These are phyloP conservation scores for Phaeosphaeria sp. DNA, from an alignment of 2,329 filamentous ascomycete species.

Conservation along the genomic window DNA sequence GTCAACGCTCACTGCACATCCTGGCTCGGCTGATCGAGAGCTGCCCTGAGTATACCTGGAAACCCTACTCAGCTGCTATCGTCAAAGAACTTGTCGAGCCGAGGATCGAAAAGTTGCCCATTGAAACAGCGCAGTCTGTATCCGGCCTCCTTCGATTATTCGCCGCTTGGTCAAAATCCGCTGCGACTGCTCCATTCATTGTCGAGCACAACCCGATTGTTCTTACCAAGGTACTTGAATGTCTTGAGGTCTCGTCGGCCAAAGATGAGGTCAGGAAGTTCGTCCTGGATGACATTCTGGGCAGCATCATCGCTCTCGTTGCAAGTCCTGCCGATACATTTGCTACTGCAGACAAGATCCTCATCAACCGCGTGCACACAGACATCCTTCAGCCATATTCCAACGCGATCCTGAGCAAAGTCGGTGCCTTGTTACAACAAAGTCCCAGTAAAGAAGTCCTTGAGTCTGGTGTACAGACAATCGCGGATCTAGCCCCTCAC, in stretches of 20 bases:
- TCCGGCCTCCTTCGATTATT: slow-evolving; percentile 84
- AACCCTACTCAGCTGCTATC: slow-evolving; percentile 72
- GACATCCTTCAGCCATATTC: slow-evolving; percentile 70
- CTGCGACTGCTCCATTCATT: slow-evolving; percentile 73
- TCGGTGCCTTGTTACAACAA: slow-evolving; percentile 62
- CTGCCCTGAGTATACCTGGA: slow-evolving; percentile 74
- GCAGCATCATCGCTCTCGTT: slow-evolving; percentile 39
- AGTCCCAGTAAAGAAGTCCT: slow-evolving; percentile 75
- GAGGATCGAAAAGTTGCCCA: slow-evolving; percentile 76
- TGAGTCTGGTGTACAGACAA: slow-evolving; percentile 77
- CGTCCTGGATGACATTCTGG: slow-evolving; percentile 77
- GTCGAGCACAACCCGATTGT: slow-evolving; percentile 65
- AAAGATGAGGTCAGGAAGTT: slow-evolving; percentile 89
- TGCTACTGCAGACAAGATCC: slow-evolving; percentile 61
- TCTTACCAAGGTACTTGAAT: slow-evolving; percentile 75
- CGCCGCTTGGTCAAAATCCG: slow-evolving; percentile 76
- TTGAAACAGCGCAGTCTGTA: slow-evolving; percentile 87
- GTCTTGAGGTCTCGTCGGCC: slow-evolving; percentile 73
- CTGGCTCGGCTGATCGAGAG: slow-evolving; percentile 79
- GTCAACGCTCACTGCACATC: slow-evolving; percentile 81
- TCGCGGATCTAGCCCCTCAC: slow-evolving; percentile 70
- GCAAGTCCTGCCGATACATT: slow-evolving; percentile 9
- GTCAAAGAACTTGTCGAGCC: slow-evolving; percentile 78
- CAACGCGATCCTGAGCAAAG: slow-evolving; percentile 65
- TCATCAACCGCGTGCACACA: slow-evolving; percentile 50